Percentiles rank a stretch among this genome's conserved stretches.
These are phyloP conservation scores for Otatea glauca DNA, from an alignment of 176 grass and related monocot species.

Conservation along the genomic window DNA sequence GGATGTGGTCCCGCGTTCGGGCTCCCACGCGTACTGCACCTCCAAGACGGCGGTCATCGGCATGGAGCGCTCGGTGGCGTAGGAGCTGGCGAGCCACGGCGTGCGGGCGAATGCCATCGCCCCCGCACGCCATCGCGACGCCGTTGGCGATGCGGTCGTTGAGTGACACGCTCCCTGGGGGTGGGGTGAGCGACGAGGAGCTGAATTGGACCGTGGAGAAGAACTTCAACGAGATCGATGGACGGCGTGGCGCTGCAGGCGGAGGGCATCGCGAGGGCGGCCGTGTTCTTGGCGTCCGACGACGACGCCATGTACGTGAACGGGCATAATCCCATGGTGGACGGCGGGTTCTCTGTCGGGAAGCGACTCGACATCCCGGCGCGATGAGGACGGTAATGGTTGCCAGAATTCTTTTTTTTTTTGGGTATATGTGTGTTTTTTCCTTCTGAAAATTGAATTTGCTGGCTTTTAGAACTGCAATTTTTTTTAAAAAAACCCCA, in stretches of 20 bases:
- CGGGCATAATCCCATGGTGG: slow-evolving; percentile 3
- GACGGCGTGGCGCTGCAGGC: background rate
- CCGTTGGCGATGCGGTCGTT: background rate
- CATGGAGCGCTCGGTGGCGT: background rate
- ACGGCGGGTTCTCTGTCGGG: slow-evolving; percentile 21
- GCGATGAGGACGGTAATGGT: background rate
- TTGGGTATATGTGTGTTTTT: too few species aligned
- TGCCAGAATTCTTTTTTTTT: too few species aligned
- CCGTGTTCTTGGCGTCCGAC: slow-evolving; percentile 17
- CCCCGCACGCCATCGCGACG: slow-evolving; percentile 8
- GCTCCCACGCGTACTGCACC: slow-evolving; percentile 1
- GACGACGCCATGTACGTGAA: slow-evolving; percentile 10
- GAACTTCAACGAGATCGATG: slow-evolving; percentile 11
- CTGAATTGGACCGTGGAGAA: background rate
- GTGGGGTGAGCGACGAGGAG: background rate
- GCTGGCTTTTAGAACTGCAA: too few species aligned
- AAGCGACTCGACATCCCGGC: background rate
- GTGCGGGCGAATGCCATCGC: slow-evolving; percentile 32
- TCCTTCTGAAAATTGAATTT: too few species aligned
- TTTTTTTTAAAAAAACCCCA: too few species aligned
- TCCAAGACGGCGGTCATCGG: background rate
- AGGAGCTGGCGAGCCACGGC: background rate
- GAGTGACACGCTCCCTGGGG: background rate
- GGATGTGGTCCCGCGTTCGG: too few species aligned
- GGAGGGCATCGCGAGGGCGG: background rate